phyloP scores from a whole-genome alignment of 805 yeast genomes.

The Candida maris region DNA sequence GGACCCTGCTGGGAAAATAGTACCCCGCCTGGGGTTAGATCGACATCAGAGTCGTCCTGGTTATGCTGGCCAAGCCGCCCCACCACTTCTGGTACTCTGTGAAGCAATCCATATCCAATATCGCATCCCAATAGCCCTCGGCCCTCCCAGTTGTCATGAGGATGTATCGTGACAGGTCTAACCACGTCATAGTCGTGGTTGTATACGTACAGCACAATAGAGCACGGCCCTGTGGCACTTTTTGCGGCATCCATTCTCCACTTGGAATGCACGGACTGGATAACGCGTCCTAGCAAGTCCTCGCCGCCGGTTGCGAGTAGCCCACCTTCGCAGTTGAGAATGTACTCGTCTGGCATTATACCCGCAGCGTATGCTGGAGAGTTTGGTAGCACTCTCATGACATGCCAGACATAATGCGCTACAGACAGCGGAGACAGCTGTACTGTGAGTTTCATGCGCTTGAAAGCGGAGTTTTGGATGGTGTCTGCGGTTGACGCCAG shows the following conservation, averaged over 20 bases:
- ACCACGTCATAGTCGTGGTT: slow-evolving; percentile 83
- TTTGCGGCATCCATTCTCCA: slow-evolving; percentile 7
- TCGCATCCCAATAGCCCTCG: slow-evolving; percentile 87
- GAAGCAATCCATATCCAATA: slow-evolving; percentile 89
- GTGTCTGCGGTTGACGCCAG: slow-evolving; percentile 19
- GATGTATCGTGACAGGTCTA: slow-evolving; percentile 80
- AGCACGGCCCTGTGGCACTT: slow-evolving; percentile 17
- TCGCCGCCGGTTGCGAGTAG: slow-evolving; percentile 85
- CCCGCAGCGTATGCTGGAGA: slow-evolving; percentile 86
- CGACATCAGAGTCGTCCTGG: slow-evolving; percentile 18
- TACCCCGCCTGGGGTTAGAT: slow-evolving; percentile 24
- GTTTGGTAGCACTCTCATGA: slow-evolving; percentile 64
- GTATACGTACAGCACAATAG: slow-evolving; percentile 66
- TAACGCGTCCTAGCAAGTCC: slow-evolving; percentile 63
- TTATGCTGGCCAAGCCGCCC: slow-evolving; percentile 35
- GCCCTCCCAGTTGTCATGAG: slow-evolving; percentile 76
- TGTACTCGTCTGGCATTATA: slow-evolving; percentile 81
- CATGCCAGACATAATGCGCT: slow-evolving; percentile 84
- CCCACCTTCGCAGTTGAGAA: slow-evolving; percentile 86
- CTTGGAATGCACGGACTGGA: slow-evolving; percentile 48
- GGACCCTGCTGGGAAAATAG: slow-evolving; percentile 13
- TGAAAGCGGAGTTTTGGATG: slow-evolving; percentile 37
- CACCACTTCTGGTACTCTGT: slow-evolving; percentile 60
- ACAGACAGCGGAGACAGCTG: slow-evolving; percentile 76
- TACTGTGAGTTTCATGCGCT: slow-evolving; percentile 59